These are phyloP conservation scores for Pseudocercospora crystallina DNA, from an alignment of 2,329 filamentous ascomycete genomes.

Conservation along the genomic window DNA sequence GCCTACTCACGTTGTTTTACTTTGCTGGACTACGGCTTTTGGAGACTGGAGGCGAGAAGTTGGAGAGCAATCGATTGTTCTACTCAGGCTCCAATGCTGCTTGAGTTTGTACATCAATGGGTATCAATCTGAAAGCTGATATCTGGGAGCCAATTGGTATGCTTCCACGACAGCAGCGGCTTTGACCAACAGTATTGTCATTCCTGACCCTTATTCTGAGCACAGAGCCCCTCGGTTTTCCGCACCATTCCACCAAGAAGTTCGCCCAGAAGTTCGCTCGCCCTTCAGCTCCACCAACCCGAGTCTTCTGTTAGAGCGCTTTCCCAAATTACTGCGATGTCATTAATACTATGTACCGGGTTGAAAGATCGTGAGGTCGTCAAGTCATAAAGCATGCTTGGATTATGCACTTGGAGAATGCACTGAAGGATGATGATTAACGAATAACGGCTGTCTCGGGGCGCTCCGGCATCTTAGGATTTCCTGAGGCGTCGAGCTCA, in stretches of 20 bases:
- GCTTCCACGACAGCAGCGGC: background rate
- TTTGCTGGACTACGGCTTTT: constrained; percentile 16
- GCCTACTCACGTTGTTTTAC: constrained; percentile 22
- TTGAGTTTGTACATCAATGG: constrained; percentile 5
- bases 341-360: background rate
- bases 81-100: constrained; percentile 10
- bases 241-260: too few relatives aligned
- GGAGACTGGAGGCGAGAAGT: constrained; percentile 12
- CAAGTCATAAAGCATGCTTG: background rate
- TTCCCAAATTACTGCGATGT: background rate
- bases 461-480: background rate
- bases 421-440: background rate
- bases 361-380: background rate
- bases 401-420: background rate
- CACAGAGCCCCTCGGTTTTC: background rate
- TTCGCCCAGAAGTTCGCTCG: too few relatives aligned
- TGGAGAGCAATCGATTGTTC: constrained; percentile 2
- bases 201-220: background rate
- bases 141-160: background rate
- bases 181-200: background rate
- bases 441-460: background rate
- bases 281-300: too few relatives aligned
- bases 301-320: too few relatives aligned
- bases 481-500: background rate
- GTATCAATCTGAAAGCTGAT: background rate